Percentiles rank a stretch among this genome's conserved stretches.
Conservation (phyloP, 2,329 filamentous ascomycete species). For the Nannizziopsis barbatae region DNA sequence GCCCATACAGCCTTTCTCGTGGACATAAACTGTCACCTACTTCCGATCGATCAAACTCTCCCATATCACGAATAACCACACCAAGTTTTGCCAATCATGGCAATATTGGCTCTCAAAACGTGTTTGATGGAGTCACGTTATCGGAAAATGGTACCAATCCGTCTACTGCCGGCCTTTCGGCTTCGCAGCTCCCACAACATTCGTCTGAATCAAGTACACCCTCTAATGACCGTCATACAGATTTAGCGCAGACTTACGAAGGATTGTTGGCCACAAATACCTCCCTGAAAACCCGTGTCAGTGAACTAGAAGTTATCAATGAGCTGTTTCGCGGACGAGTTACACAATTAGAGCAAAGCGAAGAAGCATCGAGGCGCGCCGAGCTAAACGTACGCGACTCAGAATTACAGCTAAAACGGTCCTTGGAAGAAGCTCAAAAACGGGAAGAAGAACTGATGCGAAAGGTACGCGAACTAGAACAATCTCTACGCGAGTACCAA, state of each 20-base stretch:
- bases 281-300: conserved; percentile 85
- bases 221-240: conserved; percentile 51
- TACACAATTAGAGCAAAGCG: conserved; percentile 63
- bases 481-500: conserved; percentile 32
- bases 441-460: conserved; percentile 74
- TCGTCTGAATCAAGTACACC: conserved; percentile 51
- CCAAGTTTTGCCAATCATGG: conserved; percentile 59
- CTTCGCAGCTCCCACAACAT: conserved; percentile 44
- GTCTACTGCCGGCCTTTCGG: conserved; percentile 40
- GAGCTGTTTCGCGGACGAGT: conserved; percentile 67
- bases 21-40: conserved; percentile 60
- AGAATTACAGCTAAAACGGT: conserved; percentile 46
- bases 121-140: conserved; percentile 62
- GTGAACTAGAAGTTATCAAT: conserved; percentile 90
- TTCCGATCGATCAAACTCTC: conserved; percentile 64
- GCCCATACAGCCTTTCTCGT: conserved; percentile 49
- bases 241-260: conserved; percentile 66
- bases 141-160: conserved; percentile 58
- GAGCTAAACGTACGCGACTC: conserved; percentile 46
- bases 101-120: conserved; percentile 60
- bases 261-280: conserved; percentile 70
- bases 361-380: conserved; percentile 54
- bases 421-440: conserved; percentile 64
- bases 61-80: conserved; percentile 67
- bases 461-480: conserved; percentile 67